Evolutionary conservation across 306 rosid species (phyloP).

Genomic region (Rosa multiflora): DNA sequence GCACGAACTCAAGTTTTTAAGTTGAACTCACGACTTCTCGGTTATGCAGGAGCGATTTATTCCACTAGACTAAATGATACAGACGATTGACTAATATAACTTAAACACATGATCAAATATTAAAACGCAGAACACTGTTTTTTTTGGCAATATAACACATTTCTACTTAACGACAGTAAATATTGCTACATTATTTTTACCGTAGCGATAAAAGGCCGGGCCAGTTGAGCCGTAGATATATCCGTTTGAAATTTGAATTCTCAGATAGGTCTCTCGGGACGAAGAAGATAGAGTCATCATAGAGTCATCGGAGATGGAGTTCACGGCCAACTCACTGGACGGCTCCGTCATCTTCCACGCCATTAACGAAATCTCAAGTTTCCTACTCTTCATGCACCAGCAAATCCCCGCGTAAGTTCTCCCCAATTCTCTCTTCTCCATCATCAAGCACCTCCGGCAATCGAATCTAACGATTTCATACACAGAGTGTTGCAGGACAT

Average conservation of each 20-base stretch:
- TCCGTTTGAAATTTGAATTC: neutral
- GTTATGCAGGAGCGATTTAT: no score
- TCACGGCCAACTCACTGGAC: constrained; percentile 46
- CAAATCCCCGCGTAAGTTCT: constrained; percentile 81
- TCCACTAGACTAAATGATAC: no score
- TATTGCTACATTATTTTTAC: neutral
- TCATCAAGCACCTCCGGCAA: neutral
- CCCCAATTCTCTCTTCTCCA: neutral
- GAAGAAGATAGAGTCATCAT: constrained; percentile 27
- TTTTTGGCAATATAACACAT: neutral
- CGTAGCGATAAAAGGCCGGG: neutral
- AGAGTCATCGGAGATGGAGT: constrained; percentile 38
- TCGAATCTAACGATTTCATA: neutral
- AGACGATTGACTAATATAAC: no score
- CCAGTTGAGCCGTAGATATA: neutral
- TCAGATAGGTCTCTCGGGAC: constrained; percentile 8
- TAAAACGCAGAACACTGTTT: no score
- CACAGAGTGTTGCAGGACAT: constrained; percentile 78
- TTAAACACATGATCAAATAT: no score
- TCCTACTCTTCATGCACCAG: constrained; percentile 84
- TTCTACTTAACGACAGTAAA: neutral
- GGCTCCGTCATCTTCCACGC: constrained; percentile 58
- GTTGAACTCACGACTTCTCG: no score
- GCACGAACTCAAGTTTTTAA: no score
- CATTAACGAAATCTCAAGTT: constrained; percentile 64